phyloP scores from a whole-genome alignment of 768 basidiomycete genomes.

The Lactarius akahatsu region DNA sequence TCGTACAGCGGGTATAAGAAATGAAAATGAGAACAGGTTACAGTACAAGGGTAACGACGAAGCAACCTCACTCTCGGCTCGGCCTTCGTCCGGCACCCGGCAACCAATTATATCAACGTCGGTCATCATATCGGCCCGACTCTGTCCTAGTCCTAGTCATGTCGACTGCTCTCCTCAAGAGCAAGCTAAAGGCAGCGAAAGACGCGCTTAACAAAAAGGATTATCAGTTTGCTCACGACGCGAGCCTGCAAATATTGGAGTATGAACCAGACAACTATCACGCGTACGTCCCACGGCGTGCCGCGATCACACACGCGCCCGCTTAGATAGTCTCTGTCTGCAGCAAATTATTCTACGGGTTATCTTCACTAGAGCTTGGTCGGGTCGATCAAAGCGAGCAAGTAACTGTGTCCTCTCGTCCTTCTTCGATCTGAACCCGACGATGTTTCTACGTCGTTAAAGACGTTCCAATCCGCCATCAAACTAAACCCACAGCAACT shows the following conservation, averaged over 20 bases:
- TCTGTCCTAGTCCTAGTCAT: not conserved
- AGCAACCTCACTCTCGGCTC: not conserved
- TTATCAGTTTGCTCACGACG: slow-evolving; percentile 61
- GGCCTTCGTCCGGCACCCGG: not conserved
- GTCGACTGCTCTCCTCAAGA: slow-evolving; percentile 51
- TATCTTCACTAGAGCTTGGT: slow-evolving; percentile 75
- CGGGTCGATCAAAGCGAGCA: slow-evolving; percentile 76
- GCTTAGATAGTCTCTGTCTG: slow-evolving; percentile 10
- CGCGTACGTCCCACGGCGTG: slow-evolving; percentile 55
- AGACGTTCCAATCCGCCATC: slow-evolving; percentile 82
- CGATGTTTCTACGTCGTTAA: slow-evolving; percentile 35
- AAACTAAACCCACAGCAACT: slow-evolving; percentile 62
- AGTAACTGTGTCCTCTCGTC: slow-evolving; percentile 48
- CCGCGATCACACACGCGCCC: not conserved
- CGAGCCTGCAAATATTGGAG: slow-evolving; percentile 63
- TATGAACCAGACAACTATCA: slow-evolving; percentile 84
- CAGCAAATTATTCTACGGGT: slow-evolving; percentile 84
- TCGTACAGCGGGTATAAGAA: not conserved
- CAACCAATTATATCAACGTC: not conserved
- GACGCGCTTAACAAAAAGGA: slow-evolving; percentile 77
- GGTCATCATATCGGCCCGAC: not conserved
- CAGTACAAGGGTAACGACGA: not conserved
- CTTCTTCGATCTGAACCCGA: slow-evolving; percentile 15
- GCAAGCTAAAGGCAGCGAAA: slow-evolving; percentile 75
- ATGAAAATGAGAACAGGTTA: not conserved